These are phyloP conservation scores for Elaphomyces granulatus DNA, from an alignment of 495 filamentous ascomycete species.

Conservation along the genomic window DNA sequence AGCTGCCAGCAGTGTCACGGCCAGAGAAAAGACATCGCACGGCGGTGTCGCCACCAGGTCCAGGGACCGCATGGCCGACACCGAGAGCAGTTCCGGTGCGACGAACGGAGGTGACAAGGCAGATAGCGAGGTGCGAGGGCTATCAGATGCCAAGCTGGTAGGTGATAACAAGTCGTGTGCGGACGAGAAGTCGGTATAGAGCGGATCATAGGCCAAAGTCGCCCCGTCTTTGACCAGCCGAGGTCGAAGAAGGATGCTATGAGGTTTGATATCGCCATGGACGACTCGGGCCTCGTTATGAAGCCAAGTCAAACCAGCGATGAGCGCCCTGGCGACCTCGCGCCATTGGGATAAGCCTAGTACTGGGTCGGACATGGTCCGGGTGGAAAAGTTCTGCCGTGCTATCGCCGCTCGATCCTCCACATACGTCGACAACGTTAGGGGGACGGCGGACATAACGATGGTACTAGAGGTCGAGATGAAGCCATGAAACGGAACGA, in stretches of 20 bases:
- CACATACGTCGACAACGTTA: conserved; percentile 36
- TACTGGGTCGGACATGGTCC: conserved; percentile 40
- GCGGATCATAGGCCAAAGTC: conserved; percentile 25
- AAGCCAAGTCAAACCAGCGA: conserved; percentile 39
- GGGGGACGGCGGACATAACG: conserved; percentile 38
- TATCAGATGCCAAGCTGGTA: conserved; percentile 12
- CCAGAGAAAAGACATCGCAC: conserved; percentile 42
- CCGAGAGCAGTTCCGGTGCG: conserved; percentile 38
- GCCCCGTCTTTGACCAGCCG: conserved; percentile 6
- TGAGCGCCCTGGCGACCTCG: conserved; percentile 32
- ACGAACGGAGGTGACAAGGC: conserved; percentile 45
- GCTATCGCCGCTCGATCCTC: conserved; percentile 22
- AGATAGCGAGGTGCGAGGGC: conserved; percentile 17
- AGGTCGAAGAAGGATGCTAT: conserved; percentile 34
- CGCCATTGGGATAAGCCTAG: conserved; percentile 27
- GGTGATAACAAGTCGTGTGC: no score
- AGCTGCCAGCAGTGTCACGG: conserved; percentile 39
- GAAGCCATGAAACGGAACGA: conserved; percentile 44
- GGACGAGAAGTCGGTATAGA: conserved; percentile 49
- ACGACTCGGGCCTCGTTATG: conserved; percentile 34
- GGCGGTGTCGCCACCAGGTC: conserved; percentile 19
- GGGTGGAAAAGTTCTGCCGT: conserved; percentile 21
- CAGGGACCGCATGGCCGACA: conserved; percentile 19
- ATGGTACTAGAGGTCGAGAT: conserved; percentile 34
- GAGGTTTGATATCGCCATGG: conserved; percentile 45